phyloP scores from a whole-genome alignment of 164 flowering plant genomes.

The Litsea cubeba region DNA sequence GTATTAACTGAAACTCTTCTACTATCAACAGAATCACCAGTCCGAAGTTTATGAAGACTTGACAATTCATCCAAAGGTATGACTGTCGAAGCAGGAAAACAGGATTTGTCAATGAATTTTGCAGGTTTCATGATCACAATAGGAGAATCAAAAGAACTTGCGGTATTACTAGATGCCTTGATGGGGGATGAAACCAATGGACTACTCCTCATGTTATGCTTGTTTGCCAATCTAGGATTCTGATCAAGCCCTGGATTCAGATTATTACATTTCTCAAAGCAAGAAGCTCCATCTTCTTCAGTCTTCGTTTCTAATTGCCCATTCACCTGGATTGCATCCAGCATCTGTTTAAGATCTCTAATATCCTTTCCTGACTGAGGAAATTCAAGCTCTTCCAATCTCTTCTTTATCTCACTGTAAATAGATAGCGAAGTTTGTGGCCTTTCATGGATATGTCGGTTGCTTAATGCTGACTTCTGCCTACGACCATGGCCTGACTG shows the following conservation, averaged over 20 bases:
- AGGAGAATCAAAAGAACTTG: slow-evolving; percentile 30
- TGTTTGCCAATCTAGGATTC: slow-evolving; percentile 21
- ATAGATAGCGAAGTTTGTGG: slow-evolving; percentile 40
- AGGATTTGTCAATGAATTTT: slow-evolving; percentile 25
- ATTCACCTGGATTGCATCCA: slow-evolving; percentile 79
- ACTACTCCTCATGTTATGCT: slow-evolving; percentile 11
- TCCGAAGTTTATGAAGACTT: slow-evolving; percentile 15
- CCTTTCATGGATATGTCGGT: slow-evolving; percentile 24
- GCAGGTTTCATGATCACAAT: slow-evolving; percentile 39
- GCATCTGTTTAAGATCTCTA: slow-evolving; percentile 89
- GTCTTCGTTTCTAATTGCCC: slow-evolving; percentile 32
- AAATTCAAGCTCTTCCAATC: slow-evolving; percentile 70
- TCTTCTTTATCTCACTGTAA: slow-evolving; percentile 81
- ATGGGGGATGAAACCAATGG: not conserved
- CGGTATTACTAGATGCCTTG: slow-evolving; percentile 35
- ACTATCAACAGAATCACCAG: not conserved
- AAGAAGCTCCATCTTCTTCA: slow-evolving; percentile 28
- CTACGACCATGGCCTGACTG: slow-evolving; percentile 33
- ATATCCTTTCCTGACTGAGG: slow-evolving; percentile 77
- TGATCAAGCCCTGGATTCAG: slow-evolving; percentile 17
- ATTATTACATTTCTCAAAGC: slow-evolving; percentile 23
- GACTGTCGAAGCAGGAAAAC: slow-evolving; percentile 16
- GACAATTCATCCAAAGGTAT: slow-evolving; percentile 20
- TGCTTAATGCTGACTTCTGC: slow-evolving; percentile 23
- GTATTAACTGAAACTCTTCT: not conserved